A percentile compares a stretch with the other conserved stretches of the same genome.
phyloP scores from a whole-genome alignment of 2,329 filamentous ascomycete species.

The Neocatenulostroma microsporum region DNA sequence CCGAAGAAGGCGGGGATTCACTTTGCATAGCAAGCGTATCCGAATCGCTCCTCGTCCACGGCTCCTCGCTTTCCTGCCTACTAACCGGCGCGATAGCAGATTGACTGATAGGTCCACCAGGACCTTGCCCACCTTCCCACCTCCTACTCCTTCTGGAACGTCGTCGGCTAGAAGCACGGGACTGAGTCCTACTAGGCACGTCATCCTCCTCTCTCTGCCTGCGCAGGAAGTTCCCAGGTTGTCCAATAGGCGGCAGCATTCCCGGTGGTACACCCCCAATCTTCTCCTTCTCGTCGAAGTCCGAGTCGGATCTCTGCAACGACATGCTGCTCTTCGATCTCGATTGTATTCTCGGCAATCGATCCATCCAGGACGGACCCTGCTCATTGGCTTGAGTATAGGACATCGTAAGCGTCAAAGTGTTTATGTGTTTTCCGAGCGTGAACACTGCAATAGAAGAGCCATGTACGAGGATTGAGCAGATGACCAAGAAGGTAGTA shows the following conservation, averaged over 20 bases:
- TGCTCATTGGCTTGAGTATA: slow-evolving; percentile 88
- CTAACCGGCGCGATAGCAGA: slow-evolving; percentile 83
- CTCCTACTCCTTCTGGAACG: slow-evolving; percentile 53
- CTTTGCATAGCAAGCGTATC: slow-evolving; percentile 38
- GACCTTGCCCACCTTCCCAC: slow-evolving; percentile 60
- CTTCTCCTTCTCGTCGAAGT: slow-evolving; percentile 46
- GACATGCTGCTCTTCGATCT: slow-evolving; percentile 76
- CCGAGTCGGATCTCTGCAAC: slow-evolving; percentile 58
- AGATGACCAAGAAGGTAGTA: slow-evolving; percentile 84
- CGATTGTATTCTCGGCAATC: slow-evolving; percentile 74
- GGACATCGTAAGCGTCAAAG: slow-evolving; percentile 86
- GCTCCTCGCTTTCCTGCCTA: slow-evolving; percentile 29
- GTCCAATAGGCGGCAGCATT: slow-evolving; percentile 61
- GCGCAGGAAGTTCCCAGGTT: slow-evolving; percentile 70
- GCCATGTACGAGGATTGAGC: slow-evolving; percentile 90
- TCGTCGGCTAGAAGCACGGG: slow-evolving; percentile 60
- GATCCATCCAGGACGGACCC: slow-evolving; percentile 89
- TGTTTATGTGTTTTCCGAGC: slow-evolving; percentile 96
- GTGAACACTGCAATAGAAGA: slow-evolving; percentile 99
- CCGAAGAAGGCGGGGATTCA: slow-evolving; percentile 22
- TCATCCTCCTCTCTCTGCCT: slow-evolving; percentile 74
- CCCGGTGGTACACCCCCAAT: slow-evolving; percentile 57
- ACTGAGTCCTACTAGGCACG: slow-evolving; percentile 50
- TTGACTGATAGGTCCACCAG: slow-evolving; percentile 79
- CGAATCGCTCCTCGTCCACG: slow-evolving; percentile 37